These are phyloP conservation scores for Fomitopsis palustris DNA, from an alignment of 1,284 basidiomycete genomes.

Conservation along the genomic window DNA sequence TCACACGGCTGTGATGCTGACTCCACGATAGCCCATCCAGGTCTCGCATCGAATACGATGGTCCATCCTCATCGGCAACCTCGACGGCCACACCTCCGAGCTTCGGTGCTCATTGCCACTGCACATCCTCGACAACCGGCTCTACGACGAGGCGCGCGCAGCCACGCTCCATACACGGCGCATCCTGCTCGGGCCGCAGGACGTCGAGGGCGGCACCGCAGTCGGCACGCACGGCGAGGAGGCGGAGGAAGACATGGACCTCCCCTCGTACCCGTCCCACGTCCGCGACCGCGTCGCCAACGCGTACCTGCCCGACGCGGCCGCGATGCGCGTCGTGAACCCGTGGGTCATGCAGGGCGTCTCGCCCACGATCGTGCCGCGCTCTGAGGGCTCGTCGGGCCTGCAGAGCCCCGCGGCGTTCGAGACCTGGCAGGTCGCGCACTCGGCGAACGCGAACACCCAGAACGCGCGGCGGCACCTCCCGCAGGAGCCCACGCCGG, in stretches of 20 bases:
- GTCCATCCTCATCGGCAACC: conserved; percentile 76
- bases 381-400: conserved; percentile 24
- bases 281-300: conserved; percentile 88
- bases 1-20: background rate
- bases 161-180: conserved; percentile 73
- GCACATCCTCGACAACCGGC: conserved; percentile 70
- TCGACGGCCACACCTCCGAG: conserved; percentile 88
- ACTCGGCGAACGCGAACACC: background rate
- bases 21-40: conserved; percentile 50
- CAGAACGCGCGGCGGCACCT: conserved; percentile 21
- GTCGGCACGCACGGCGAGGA: conserved; percentile 34
- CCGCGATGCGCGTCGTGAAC: conserved; percentile 63
- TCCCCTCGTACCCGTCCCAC: conserved; percentile 86
- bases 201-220: conserved; percentile 31
- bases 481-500: conserved; percentile 24
- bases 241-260: conserved; percentile 60
- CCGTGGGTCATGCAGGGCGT: conserved; percentile 50
- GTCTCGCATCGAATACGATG: conserved; percentile 75
- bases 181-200: conserved; percentile 50
- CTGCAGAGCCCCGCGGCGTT: conserved; percentile 26
- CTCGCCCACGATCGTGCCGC: conserved; percentile 30
- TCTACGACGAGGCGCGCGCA: conserved; percentile 72
- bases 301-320: conserved; percentile 61
- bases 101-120: conserved; percentile 88
- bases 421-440: conserved; percentile 23